Percentiles rank a stretch among this genome's conserved stretches.
Conservation (phyloP, 2,329 filamentous ascomycete species). For the Diaporthe helianthi region DNA sequence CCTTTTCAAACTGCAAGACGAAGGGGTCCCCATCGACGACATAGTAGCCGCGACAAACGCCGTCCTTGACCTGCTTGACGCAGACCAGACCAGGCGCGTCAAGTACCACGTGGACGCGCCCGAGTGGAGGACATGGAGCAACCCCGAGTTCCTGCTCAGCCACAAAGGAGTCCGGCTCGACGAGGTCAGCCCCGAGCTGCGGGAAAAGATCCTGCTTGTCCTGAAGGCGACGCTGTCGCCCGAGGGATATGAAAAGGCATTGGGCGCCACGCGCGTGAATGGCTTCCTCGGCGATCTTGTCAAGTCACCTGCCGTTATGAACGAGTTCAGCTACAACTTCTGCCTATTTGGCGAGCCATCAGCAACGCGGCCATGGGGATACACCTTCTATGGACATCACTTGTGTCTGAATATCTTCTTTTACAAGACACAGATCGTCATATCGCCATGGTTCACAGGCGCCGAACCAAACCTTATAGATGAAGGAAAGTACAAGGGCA, state of each 20-base stretch:
- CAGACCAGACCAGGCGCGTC: constrained; percentile 56
- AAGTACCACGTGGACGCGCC: constrained; percentile 71
- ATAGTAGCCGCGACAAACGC: constrained; percentile 61
- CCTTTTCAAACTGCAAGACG: constrained; percentile 68
- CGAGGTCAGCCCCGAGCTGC: constrained; percentile 53
- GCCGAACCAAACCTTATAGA: constrained; percentile 82
- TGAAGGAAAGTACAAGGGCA: constrained; percentile 66
- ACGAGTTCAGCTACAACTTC: constrained; percentile 80
- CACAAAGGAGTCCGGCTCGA: constrained; percentile 76
- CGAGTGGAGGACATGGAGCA: constrained; percentile 75
- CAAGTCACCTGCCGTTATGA: constrained; percentile 67
- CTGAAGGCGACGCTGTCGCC: constrained; percentile 67
- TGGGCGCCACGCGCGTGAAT: constrained; percentile 76
- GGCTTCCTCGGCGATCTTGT: constrained; percentile 76
- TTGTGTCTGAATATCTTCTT: constrained; percentile 77
- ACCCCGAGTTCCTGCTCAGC: constrained; percentile 75
- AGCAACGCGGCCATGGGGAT: constrained; percentile 69
- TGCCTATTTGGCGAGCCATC: constrained; percentile 72
- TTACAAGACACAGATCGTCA: constrained; percentile 67
- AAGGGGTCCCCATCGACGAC: constrained; percentile 63
- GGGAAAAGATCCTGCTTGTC: constrained; percentile 60
- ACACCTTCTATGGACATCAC: constrained; percentile 80
- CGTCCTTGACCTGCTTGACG: constrained; percentile 54
- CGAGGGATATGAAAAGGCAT: constrained; percentile 74
- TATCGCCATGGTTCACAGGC: constrained; percentile 79